Base-by-base conservation (phyloP, 345 rosid species). In the Rhizophora apiculata region DNA sequence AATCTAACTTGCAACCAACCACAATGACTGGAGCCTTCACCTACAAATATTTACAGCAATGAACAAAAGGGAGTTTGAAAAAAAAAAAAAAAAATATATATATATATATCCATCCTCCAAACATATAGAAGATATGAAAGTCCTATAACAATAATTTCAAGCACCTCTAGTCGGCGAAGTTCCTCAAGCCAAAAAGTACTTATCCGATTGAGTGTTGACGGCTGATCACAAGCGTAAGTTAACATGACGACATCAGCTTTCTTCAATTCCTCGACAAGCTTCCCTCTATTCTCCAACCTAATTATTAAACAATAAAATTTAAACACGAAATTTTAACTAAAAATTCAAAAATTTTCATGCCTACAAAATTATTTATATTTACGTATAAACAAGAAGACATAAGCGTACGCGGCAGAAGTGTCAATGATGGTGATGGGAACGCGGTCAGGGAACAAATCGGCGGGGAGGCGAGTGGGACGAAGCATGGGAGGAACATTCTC, bases 1-100 rank as follows among this genome's bases (percentile, higher is more conserved):
- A 82, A 82, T 91, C 97, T 61, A 87, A 84, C 79, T 91, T 91
- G 79, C 97, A 91, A n/a, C 97, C 97, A 59, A 83, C 97, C 74
- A 87, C 87, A 77, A 91, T 85, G 15, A 91, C 83, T 15, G 97
- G 95, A 26, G 73, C 92, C 81, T 85, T 89, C 72, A 88, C 68
- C 95, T 91, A 64, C n/a, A 43, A 59, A 52, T 16, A 22, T 29
- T 27, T 1, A 21, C 60, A 57, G 9, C 9, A 46, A 29, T 1
- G 19, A 13, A 21, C 31, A 6, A 19, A 3, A 26, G 30, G 36
- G 51, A 60, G 16, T 8, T 7, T 1, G 1, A 20, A 21, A 26
- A 21, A 8, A 11, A n/a, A 21, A 29, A 5, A 21, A 10, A 37
- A 2, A 29, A 5, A 15, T 59, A 15, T 2, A 16, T 59, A 58